Base-by-base conservation (phyloP, 2,329 filamentous ascomycete genomes). In the Cladosporium sp. region DNA sequence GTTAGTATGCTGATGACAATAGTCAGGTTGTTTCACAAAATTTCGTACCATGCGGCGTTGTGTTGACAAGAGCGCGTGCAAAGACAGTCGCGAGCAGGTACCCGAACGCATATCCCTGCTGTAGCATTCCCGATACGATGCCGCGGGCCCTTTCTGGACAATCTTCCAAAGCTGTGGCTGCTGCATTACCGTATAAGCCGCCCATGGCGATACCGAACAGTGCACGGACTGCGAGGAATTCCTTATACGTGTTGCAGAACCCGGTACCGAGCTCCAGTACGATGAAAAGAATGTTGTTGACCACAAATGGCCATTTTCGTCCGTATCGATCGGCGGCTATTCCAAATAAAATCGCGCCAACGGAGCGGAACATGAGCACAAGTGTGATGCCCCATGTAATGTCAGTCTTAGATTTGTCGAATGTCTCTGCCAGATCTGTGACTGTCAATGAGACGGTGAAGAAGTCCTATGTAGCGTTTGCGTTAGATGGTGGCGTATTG, bases 191-290 rank as follows among this genome's bases (percentile, higher is more conserved):
- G 70, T 87, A 88, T 12, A 88, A 73, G 58, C 86, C 86, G 23
- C 86, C 86, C 86, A 89, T 89, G 7, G 86, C 86, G 71, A 89
- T 85, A 23, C 86, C 86, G 69, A 86, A 89, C 4, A 89, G 76
- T 0, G 86, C 84, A 18, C 86, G 80, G 56, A 86, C 84, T 2
- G 79, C 86, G 37, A 88, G 76, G 70, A 89, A 89, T 67, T 85
- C 81, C 10, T 82, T 73, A 72, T 87, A 88, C 1, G 83, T 87
- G 10, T 82, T 75, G 67, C 81, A 84, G 72, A 88, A 89, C 26
- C 85, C 86, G 0, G 86, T 86, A 1, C 81, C 86, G 8, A 89
- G 77, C 69, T 88, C 86, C 21, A 89, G 76, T 3, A 85, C 78
- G 66, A 89, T 85, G 74, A 89, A 88, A 26, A 88, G 78, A 10